Conservation (phyloP, 495 filamentous ascomycete species). For the Penicillium pulvis region DNA sequence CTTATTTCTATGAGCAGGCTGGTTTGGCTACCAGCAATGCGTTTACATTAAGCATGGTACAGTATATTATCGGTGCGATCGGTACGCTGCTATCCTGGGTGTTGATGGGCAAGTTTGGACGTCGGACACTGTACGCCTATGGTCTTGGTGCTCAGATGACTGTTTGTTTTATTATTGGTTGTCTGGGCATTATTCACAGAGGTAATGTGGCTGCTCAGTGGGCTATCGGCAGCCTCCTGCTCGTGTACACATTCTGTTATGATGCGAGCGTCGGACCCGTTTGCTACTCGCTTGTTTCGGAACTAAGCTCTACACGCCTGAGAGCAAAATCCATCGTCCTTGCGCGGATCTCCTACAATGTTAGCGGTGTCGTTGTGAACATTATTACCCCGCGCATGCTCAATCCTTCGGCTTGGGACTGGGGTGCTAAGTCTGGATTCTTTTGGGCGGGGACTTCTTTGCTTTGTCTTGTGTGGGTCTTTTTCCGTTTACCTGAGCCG, state of each 20-base stretch:
- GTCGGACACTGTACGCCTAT: slow-evolving; percentile 54
- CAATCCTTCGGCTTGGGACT: slow-evolving; percentile 63
- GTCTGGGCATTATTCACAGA: slow-evolving; percentile 56
- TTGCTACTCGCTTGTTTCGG: slow-evolving; percentile 62
- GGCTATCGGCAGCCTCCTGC: slow-evolving; percentile 55
- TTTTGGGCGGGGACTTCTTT: slow-evolving; percentile 61
- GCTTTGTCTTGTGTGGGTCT: slow-evolving; percentile 43
- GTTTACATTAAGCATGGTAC: slow-evolving; percentile 31
- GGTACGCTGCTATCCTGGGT: slow-evolving; percentile 31
- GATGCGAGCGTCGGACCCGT: slow-evolving; percentile 61
- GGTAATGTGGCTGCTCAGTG: slow-evolving; percentile 42
- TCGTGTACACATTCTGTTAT: slow-evolving; percentile 61
- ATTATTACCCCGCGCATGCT: slow-evolving; percentile 69
- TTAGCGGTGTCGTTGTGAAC: slow-evolving; percentile 61
- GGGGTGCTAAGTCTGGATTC: slow-evolving; percentile 68
- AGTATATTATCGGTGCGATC: slow-evolving; percentile 31
- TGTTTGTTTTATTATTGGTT: slow-evolving; percentile 59
- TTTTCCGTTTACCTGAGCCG: slow-evolving; percentile 61
- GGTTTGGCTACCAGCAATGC: slow-evolving; percentile 50
- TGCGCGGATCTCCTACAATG: slow-evolving; percentile 59
- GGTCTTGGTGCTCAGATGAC: slow-evolving; percentile 50
- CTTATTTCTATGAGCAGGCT: slow-evolving; percentile 66
- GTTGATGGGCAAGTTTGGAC: slow-evolving; percentile 46
- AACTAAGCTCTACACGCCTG: slow-evolving; percentile 58
- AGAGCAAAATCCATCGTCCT: slow-evolving; percentile 65